Evolutionary conservation across 176 grass and related monocot genomes (phyloP).

Genomic region (Elaeis guineensis): DNA sequence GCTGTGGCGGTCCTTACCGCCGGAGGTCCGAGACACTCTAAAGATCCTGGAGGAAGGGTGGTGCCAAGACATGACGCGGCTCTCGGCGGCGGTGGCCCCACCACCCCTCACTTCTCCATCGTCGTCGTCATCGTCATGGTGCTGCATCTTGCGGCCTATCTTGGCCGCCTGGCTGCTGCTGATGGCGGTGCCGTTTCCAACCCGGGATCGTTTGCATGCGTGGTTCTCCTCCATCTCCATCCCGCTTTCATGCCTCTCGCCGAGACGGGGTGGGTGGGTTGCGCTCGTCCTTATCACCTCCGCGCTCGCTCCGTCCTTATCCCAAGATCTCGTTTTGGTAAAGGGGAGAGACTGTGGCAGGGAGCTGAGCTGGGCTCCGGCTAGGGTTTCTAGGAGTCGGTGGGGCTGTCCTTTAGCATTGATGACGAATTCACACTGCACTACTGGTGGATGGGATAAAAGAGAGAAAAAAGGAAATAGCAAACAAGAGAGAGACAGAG

Average conservation of each 20-base stretch:
- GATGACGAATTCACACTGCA: conserved; percentile 5
- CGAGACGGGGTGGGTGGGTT: too few relatives aligned
- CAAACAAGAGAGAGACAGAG: background rate
- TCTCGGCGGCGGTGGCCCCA: background rate
- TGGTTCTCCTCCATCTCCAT: conserved; percentile 5
- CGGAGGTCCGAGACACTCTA: conserved; percentile 4
- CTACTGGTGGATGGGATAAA: background rate
- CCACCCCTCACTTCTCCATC: conserved; percentile 3
- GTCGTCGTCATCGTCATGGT: conserved; percentile 13
- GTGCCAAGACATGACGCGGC: background rate
- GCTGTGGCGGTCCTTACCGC: conserved; percentile 21
- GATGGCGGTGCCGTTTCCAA: conserved; percentile 2
- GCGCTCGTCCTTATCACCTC: too few relatives aligned
- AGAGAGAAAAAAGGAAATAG: background rate
- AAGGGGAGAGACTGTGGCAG: background rate
- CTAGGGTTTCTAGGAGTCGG: conserved; percentile 4
- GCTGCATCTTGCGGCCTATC: conserved; percentile 2
- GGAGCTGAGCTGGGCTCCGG: too few relatives aligned
- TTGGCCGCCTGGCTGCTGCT: background rate
- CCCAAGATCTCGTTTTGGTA: too few relatives aligned
- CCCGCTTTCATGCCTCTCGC: conserved; percentile 4
- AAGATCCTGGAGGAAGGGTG: conserved; percentile 12
- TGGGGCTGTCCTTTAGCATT: conserved; percentile 10
- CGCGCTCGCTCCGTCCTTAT: too few relatives aligned
- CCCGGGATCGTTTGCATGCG: conserved; percentile 11